These are phyloP conservation scores for Kodamaea jinghongensis DNA, from an alignment of 805 yeast species.

Conservation along the genomic window DNA sequence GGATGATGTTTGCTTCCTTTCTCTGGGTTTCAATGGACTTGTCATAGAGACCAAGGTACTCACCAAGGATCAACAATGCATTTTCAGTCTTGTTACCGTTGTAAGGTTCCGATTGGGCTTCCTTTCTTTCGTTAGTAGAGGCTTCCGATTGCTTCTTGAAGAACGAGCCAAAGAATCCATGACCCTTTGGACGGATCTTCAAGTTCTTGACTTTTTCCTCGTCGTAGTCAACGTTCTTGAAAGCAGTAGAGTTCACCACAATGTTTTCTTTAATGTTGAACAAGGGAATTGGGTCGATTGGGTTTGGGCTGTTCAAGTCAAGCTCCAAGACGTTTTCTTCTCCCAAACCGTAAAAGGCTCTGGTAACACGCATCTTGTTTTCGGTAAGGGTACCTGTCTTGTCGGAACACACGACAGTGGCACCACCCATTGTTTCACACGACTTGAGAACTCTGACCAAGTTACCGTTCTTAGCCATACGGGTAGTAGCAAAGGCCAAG, in stretches of 20 bases:
- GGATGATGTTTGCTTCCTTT: conserved; percentile 44
- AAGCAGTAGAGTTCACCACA: conserved; percentile 82
- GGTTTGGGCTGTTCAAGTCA: conserved; percentile 30
- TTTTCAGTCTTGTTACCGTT: conserved; percentile 95
- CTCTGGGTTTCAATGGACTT: conserved; percentile 44
- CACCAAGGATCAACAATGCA: conserved; percentile 73
- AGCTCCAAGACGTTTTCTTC: conserved; percentile 35
- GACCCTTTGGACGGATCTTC: conserved; percentile 27
- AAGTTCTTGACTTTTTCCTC: conserved; percentile 27
- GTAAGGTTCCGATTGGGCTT: conserved; percentile 51
- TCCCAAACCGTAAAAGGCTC: conserved; percentile 58
- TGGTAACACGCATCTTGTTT: conserved; percentile 87
- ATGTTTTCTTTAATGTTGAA: conserved; percentile 52
- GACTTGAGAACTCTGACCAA: conserved; percentile 87
- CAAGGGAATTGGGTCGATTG: conserved; percentile 21
- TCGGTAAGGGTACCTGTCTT: conserved; percentile 97
- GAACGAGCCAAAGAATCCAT: conserved; percentile 27
- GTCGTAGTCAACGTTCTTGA: conserved; percentile 59
- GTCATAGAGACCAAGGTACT: conserved; percentile 49
- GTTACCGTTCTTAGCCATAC: conserved; percentile 96
- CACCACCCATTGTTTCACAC: conserved; percentile 99
- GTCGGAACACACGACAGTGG: conserved; percentile 95
- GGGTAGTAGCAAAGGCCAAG: conserved; percentile 94
- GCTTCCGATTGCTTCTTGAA: conserved; percentile 13
- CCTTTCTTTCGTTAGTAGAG: conserved; percentile 10